Evolutionary conservation across 148 eudicot genomes (phyloP), one percentile per base, ranked within the genome.

Genomic region (Gaultheria prostrata): DNA sequence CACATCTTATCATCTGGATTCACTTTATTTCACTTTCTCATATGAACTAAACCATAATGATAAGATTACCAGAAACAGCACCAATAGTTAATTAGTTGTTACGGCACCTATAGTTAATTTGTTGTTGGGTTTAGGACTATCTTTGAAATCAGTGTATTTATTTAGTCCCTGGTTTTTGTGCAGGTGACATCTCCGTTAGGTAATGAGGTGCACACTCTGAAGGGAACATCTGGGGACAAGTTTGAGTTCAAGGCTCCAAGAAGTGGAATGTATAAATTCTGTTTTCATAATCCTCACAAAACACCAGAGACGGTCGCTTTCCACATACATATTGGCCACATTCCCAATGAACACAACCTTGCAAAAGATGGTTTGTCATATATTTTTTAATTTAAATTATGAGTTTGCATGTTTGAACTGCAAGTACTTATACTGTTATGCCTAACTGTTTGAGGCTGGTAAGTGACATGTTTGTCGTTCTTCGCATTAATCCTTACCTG

Each of bases 201-300:
- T 59, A 92, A 89, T 87, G 88, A 78, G 15, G 94, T 94, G 74
- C 91, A 94, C 32, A 82, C 87, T 79, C 18, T 90, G 85, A 94
- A 91, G 84, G 99, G 98, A 89, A 92, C 98, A 82, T 83, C 99
- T 50, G 99, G 97, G 18, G 97, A 96, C 73, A 96, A 96, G 85
- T 96, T 94, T 67, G 94, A 94, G 83, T 88, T 94, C 24, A 93
- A 92, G 85, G 95, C 98, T 83, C 98, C 98, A 3, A 89, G 85
- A 80, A 91, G 92, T 87, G 99, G 99, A 83, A 92, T 94, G 98
- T 94, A 91, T 87, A 92, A 92, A 77, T 96, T 96, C 79, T 96
- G 99, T 82, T 96, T 96, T 85, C 97, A 94, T 75, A 96, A 96
- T 85, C 89, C 94, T 53, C 84, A 84, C 53, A 89, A 91, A 8